These are phyloP conservation scores for Trichophyton mentagrophytes DNA, from an alignment of 2,329 filamentous ascomycete species.

Conservation along the genomic window DNA sequence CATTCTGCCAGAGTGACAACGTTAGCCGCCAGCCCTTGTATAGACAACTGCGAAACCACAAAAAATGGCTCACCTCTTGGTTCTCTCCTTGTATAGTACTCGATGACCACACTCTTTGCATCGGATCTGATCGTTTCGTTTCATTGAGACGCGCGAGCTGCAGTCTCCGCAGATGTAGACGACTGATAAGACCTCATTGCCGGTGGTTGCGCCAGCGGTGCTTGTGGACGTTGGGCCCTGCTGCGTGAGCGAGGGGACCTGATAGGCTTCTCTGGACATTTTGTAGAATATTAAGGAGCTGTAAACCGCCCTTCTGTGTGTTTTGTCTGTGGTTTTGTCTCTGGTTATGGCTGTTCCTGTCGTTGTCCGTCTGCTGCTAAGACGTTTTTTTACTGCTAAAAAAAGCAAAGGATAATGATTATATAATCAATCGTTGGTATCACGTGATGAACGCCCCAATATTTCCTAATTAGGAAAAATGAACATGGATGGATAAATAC, in stretches of 20 bases:
- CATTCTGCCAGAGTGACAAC: constrained; percentile 50
- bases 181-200: constrained; percentile 44
- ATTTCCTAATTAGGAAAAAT: too few species aligned
- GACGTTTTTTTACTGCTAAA: too few species aligned
- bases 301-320: not conserved
- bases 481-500: too few species aligned
- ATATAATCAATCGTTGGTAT: too few species aligned
- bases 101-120: constrained; percentile 91
- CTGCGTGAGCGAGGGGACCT: constrained; percentile 48
- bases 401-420: too few species aligned
- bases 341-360: not conserved
- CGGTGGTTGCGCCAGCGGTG: constrained; percentile 28
- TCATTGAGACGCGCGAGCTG: constrained; percentile 61
- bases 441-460: too few species aligned
- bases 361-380: not conserved
- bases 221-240: constrained; percentile 29
- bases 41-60: constrained; percentile 3
- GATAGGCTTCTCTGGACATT: constrained; percentile 66
- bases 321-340: too few species aligned
- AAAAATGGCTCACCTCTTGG: constrained; percentile 61
- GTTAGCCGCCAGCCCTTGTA: constrained; percentile 6
- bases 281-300: constrained; percentile 6
- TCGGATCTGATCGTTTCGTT: constrained; percentile 66
- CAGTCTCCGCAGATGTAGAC: constrained; percentile 74
- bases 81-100: constrained; percentile 94